These are phyloP conservation scores for Fereydounia khargensis DNA, from an alignment of 1,284 basidiomycete species.

Conservation along the genomic window DNA sequence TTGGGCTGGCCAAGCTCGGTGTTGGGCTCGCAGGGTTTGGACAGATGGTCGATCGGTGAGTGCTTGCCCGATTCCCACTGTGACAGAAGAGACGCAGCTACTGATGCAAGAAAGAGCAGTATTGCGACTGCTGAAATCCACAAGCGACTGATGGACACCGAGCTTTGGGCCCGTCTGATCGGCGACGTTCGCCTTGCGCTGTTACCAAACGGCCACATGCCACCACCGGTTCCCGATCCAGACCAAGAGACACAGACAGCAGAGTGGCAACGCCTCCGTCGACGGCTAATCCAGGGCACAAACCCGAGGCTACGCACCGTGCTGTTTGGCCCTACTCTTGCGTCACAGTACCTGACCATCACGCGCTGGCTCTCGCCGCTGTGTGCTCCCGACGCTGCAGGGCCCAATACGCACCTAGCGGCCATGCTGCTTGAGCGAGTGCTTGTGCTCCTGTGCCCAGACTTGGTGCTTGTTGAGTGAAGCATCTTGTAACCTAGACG, in stretches of 20 bases:
- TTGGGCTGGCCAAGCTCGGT: constrained; percentile 7
- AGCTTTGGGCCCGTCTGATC: constrained; percentile 6
- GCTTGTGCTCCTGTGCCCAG: constrained; percentile 18
- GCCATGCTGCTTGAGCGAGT: constrained; percentile 30
- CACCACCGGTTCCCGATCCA: constrained; percentile 23
- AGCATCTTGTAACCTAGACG: too few relatives aligned
- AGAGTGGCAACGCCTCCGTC: constrained; percentile 23
- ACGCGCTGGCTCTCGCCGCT: constrained; percentile 24
- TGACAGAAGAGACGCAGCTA: too few relatives aligned
- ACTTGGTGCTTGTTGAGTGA: too few relatives aligned
- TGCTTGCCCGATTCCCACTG: too few relatives aligned
- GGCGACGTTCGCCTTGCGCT: constrained; percentile 11
- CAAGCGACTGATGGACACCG: constrained; percentile 7
- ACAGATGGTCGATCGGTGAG: constrained; percentile 5
- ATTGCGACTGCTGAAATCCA: constrained; percentile 9
- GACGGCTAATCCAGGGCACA: constrained; percentile 4
- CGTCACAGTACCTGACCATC: constrained; percentile 1
- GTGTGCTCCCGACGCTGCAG: constrained; percentile 32
- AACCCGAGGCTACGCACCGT: not conserved
- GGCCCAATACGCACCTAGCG: constrained; percentile 30
- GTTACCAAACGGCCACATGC: constrained; percentile 23
- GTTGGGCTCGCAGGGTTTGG: constrained; percentile 9
- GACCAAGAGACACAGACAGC: constrained; percentile 13
- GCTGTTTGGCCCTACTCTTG: not conserved
- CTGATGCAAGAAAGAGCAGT: too few relatives aligned